A percentile compares a stretch with the other conserved stretches of the same genome.
Evolutionary conservation across 2,329 filamentous ascomycete genomes (phyloP).

Genomic region (Xylariales sp.): DNA sequence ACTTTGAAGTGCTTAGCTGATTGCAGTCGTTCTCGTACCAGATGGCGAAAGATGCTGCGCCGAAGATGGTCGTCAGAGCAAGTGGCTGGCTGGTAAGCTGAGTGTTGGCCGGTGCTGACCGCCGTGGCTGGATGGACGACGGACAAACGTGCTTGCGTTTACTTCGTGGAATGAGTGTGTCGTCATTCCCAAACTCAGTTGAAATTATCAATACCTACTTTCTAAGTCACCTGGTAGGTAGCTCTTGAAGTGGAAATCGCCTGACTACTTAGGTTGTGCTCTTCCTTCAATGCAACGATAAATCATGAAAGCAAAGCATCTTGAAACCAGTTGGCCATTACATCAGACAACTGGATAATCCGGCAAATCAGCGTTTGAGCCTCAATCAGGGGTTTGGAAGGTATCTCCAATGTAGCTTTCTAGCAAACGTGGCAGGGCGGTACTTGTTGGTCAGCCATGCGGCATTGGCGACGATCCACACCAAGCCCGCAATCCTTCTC

Average conservation of each 20-base stretch:
- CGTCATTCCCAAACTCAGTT: not conserved
- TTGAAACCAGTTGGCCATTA: conserved; percentile 5
- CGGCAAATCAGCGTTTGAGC: conserved; percentile 3
- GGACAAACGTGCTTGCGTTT: no score
- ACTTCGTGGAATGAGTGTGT: no score
- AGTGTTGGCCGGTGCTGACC: no score
- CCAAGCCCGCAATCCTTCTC: no score
- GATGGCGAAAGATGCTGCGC: not conserved
- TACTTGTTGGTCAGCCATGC: no score
- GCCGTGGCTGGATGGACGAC: no score
- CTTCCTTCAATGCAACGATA: not conserved
- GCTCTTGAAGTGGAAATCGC: not conserved
- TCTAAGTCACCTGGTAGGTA: not conserved
- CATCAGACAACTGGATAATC: not conserved
- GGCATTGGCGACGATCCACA: no score
- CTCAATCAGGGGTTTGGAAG: conserved; percentile 3
- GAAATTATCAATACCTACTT: not conserved
- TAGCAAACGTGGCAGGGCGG: no score
- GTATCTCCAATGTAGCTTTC: no score
- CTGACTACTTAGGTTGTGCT: not conserved
- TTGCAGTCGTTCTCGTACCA: no score
- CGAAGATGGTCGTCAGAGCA: not conserved
- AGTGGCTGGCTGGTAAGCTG: not conserved
- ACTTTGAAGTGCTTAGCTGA: no score
- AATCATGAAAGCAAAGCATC: no score